Evolutionary conservation across 768 basidiomycete species (phyloP).

Genomic region (Pleurotus platypus): DNA sequence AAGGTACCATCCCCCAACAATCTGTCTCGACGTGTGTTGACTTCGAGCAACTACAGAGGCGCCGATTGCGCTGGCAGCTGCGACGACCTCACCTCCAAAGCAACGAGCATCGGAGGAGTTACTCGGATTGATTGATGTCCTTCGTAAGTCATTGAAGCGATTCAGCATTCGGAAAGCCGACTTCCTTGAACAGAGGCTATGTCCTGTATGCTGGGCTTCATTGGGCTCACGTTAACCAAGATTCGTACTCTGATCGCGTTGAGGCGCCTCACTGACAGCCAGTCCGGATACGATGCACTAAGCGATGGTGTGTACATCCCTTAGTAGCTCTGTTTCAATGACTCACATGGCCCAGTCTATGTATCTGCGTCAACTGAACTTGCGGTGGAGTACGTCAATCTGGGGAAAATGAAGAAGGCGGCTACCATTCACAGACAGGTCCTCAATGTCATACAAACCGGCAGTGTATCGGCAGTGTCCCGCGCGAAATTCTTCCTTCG

Average conservation of each 20-base stretch:
- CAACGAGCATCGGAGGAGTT: slow-evolving; percentile 28
- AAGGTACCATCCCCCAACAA: too few relatives aligned
- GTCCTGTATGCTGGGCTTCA: slow-evolving; percentile 60
- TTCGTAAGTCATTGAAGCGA: slow-evolving; percentile 40
- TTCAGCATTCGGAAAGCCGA: neutral
- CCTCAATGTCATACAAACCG: slow-evolving; percentile 39
- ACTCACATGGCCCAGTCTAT: slow-evolving; percentile 27
- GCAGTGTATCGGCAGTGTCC: slow-evolving; percentile 46
- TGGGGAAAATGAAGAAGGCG: slow-evolving; percentile 75
- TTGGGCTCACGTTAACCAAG: slow-evolving; percentile 63
- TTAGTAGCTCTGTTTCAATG: neutral
- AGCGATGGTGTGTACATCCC: slow-evolving; percentile 41
- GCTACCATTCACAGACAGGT: slow-evolving; percentile 59
- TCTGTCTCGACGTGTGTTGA: too few relatives aligned
- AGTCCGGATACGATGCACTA: slow-evolving; percentile 26
- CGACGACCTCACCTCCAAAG: too few relatives aligned
- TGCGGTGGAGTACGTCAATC: slow-evolving; percentile 72
- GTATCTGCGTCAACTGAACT: slow-evolving; percentile 64
- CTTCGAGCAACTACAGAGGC: too few relatives aligned
- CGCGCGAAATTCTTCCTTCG: slow-evolving; percentile 55
- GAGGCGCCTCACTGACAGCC: slow-evolving; percentile 56
- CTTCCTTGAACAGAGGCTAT: slow-evolving; percentile 45
- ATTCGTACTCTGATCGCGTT: slow-evolving; percentile 65
- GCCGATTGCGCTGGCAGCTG: too few relatives aligned
- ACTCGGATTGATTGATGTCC: slow-evolving; percentile 39